Conservation (phyloP, 352 stramenopile genomes). For the Phytophthora foliorum region DNA sequence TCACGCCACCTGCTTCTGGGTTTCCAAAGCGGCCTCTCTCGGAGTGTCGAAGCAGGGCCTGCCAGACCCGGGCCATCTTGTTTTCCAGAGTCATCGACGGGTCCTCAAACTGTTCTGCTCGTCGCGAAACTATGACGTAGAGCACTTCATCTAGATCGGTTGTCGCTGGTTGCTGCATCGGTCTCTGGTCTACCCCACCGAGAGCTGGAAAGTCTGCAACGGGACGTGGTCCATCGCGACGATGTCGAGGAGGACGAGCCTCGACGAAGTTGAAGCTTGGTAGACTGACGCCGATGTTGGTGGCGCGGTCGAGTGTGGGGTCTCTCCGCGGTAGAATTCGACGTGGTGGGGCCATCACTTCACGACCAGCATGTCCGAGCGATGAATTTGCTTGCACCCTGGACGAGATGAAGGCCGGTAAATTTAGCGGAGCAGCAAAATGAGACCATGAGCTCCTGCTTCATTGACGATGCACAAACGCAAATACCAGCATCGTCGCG, state of each 20-base stretch:
- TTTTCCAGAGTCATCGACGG: conserved; percentile 45
- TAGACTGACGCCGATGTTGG: conserved; percentile 44
- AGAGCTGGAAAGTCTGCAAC: conserved; percentile 24
- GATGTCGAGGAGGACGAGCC: conserved; percentile 22
- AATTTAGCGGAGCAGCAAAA: conserved; percentile 23
- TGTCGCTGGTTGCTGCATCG: background rate
- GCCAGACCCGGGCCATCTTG: conserved; percentile 67
- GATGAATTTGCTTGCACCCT: background rate
- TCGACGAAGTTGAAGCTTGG: conserved; percentile 81
- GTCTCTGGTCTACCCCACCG: conserved; percentile 2
- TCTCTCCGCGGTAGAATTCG: conserved; percentile 25
- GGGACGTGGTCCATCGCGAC: conserved; percentile 12
- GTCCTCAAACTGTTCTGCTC: conserved; percentile 26
- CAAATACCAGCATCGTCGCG: background rate
- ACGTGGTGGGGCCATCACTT: conserved; percentile 25
- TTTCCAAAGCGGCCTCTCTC: conserved; percentile 60
- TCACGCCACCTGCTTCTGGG: conserved; percentile 38
- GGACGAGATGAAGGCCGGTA: conserved; percentile 4
- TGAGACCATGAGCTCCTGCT: too few relatives aligned
- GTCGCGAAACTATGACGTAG: conserved; percentile 24
- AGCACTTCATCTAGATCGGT: conserved; percentile 35
- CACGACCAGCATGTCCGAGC: background rate
- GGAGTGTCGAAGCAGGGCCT: conserved; percentile 67
- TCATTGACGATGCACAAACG: background rate
- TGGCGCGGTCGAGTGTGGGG: conserved; percentile 28